A percentile compares a stretch with the other conserved stretches of the same genome.
These are phyloP conservation scores for Iris pallida DNA, from an alignment of 116 monocot genomes.

Conservation along the genomic window DNA sequence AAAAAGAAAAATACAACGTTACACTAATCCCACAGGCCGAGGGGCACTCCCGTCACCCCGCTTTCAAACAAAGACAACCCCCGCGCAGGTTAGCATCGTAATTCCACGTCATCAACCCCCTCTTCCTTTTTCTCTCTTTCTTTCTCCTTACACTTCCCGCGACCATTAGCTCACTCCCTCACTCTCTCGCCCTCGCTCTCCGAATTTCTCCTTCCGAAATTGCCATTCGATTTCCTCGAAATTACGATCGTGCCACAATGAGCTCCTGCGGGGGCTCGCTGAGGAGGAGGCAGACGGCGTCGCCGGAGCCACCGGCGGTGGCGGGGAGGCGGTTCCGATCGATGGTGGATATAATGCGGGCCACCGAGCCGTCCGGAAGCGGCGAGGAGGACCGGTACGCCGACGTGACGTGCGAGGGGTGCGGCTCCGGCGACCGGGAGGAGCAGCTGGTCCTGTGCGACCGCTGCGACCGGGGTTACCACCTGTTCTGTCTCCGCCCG, in stretches of 20 bases:
- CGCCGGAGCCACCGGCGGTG: constrained; percentile 32
- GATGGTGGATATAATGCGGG: constrained; percentile 60
- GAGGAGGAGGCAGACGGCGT: constrained; percentile 45
- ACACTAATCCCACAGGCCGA: too few relatives aligned
- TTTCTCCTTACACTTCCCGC: too few relatives aligned
- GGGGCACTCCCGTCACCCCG: too few relatives aligned
- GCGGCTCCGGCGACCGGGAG: constrained; percentile 60
- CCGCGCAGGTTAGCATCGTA: too few relatives aligned
- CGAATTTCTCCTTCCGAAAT: neutral
- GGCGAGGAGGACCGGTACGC: constrained; percentile 38
- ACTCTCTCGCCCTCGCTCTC: neutral
- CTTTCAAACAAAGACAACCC: too few relatives aligned
- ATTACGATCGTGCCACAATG: constrained; percentile 6
- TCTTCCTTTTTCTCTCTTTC: too few relatives aligned
- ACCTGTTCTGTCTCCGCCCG: constrained; percentile 72
- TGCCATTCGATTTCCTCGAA: neutral
- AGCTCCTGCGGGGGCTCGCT: constrained; percentile 20
- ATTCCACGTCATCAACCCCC: too few relatives aligned
- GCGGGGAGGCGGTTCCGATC: constrained; percentile 40
- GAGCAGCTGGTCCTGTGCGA: constrained; percentile 76
- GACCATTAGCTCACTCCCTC: too few relatives aligned
- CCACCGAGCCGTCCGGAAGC: constrained; percentile 23
- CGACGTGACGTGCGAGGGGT: constrained; percentile 63
- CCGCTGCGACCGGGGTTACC: constrained; percentile 64
- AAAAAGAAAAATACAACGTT: too few relatives aligned